Evolutionary conservation across 768 basidiomycete species (phyloP).

Genomic region (Lactifluus piperatus): DNA sequence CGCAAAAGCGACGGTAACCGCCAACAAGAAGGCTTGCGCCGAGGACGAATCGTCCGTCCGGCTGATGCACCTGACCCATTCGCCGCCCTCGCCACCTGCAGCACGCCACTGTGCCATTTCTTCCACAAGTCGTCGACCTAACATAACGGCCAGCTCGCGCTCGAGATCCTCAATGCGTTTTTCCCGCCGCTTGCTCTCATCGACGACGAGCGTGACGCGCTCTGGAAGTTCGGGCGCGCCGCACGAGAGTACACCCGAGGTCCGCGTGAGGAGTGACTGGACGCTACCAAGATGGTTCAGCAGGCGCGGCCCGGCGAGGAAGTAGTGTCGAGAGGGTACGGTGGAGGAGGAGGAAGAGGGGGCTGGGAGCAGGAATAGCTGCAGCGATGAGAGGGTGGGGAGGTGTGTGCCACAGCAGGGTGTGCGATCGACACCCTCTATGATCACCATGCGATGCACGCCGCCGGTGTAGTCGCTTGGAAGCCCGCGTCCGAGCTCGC

Average conservation of each 20-base stretch:
- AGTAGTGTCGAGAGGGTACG: constrained; percentile 66
- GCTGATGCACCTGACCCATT: constrained; percentile 45
- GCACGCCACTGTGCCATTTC: constrained; percentile 28
- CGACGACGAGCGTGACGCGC: constrained; percentile 56
- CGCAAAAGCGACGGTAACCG: constrained; percentile 43
- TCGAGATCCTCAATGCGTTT: constrained; percentile 67
- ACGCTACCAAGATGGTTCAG: constrained; percentile 50
- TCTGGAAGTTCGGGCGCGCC: constrained; percentile 58
- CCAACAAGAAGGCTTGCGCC: constrained; percentile 49
- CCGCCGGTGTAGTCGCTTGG: constrained; percentile 70
- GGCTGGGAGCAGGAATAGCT: constrained; percentile 60
- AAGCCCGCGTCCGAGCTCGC: constrained; percentile 48
- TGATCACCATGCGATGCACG: constrained; percentile 70
- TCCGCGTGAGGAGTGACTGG: constrained; percentile 45
- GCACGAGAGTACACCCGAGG: constrained; percentile 58
- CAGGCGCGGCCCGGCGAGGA: constrained; percentile 74
- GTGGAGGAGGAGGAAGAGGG: constrained; percentile 46
- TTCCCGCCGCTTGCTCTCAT: constrained; percentile 56
- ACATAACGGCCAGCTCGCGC: constrained; percentile 45
- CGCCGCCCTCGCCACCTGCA: constrained; percentile 18
- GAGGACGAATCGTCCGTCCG: constrained; percentile 54
- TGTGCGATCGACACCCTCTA: constrained; percentile 75
- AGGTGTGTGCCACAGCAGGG: constrained; percentile 86
- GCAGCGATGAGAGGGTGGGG: constrained; percentile 64
- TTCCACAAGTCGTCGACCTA: constrained; percentile 35